These are phyloP conservation scores for Lachnellula cervina DNA, from an alignment of 2,329 filamentous ascomycete genomes.

Conservation along the genomic window DNA sequence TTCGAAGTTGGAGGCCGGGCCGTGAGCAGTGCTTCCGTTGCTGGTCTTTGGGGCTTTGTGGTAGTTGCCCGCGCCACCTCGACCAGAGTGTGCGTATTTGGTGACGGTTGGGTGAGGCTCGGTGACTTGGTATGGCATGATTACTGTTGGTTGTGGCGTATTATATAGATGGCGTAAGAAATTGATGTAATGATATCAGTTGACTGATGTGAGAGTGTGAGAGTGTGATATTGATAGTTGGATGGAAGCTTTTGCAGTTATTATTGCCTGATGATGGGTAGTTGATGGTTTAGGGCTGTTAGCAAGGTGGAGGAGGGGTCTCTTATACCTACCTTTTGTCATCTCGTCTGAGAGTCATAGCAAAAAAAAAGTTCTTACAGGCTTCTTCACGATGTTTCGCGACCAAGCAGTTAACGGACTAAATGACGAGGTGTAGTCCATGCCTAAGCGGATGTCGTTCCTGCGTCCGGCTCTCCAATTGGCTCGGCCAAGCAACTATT, in stretches of 20 bases:
- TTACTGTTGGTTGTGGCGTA: constrained; percentile 11
- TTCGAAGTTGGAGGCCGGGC: constrained; percentile 28
- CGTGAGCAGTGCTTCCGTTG: constrained; percentile 19
- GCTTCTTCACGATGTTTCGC: constrained; percentile 6
- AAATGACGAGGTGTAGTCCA: neutral
- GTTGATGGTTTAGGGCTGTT: neutral
- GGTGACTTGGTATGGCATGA: constrained; percentile 25
- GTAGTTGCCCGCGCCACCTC: constrained; percentile 31
- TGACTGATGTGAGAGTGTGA: neutral
- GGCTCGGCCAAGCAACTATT: constrained; percentile 4
- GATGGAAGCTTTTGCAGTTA: constrained; percentile 9
- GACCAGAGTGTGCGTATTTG: constrained; percentile 26
- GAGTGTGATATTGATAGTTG: neutral
- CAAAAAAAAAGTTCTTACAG: constrained; percentile 8
- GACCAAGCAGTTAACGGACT: constrained; percentile 13
- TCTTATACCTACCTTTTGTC: constrained; percentile 22
- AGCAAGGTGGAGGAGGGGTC: constrained; percentile 9
- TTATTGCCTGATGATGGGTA: constrained; percentile 13
- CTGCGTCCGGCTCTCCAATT: neutral
- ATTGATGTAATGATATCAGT: neutral
- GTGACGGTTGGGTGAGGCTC: constrained; percentile 30
- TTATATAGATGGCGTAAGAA: constrained; percentile 5
- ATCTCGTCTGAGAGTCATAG: constrained; percentile 9
- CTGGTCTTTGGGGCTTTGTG: constrained; percentile 29
- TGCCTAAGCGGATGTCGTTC: neutral